These are phyloP conservation scores for Venturia pyrina DNA, from an alignment of 2,329 filamentous ascomycete species.

Conservation along the genomic window DNA sequence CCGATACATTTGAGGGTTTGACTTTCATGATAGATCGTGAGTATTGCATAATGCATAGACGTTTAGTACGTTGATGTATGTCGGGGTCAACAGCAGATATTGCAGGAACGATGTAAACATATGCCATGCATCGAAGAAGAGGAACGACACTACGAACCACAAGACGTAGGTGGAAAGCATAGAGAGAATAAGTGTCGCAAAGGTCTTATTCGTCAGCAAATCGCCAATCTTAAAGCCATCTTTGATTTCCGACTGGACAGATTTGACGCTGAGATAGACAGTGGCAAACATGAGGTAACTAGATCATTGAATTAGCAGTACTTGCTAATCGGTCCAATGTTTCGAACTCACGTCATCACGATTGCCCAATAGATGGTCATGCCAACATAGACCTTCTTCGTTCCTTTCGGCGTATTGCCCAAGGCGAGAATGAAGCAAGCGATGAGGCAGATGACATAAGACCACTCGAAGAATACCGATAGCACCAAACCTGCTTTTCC, in stretches of 20 bases:
- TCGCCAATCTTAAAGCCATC: slow-evolving; percentile 58
- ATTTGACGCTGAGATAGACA: slow-evolving; percentile 82
- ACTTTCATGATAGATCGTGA: slow-evolving; percentile 52
- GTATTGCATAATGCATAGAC: slow-evolving; percentile 99
- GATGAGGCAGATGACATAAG: slow-evolving; percentile 83
- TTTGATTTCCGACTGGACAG: slow-evolving; percentile 62
- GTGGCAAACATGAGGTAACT: slow-evolving; percentile 91
- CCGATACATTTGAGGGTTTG: no score
- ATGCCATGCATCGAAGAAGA: slow-evolving; percentile 98
- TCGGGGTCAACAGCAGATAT: slow-evolving; percentile 89
- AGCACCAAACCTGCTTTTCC: slow-evolving; percentile 70
- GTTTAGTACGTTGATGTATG: slow-evolving; percentile 97
- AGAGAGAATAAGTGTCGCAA: slow-evolving; percentile 89
- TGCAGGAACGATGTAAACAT: slow-evolving; percentile 90
- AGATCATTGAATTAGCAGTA: slow-evolving; percentile 6
- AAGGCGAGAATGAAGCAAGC: slow-evolving; percentile 92
- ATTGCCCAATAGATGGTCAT: slow-evolving; percentile 98
- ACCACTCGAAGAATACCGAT: slow-evolving; percentile 87
- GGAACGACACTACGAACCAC: slow-evolving; percentile 79
- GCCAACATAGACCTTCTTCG: slow-evolving; percentile 84
- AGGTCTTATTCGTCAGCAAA: slow-evolving; percentile 78
- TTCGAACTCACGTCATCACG: slow-evolving; percentile 70
- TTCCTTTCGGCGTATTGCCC: slow-evolving; percentile 89
- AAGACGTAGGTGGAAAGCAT: slow-evolving; percentile 86
- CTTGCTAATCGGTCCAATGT: neutral